phyloP scores from a whole-genome alignment of 768 basidiomycete species.

The Russula emetica region DNA sequence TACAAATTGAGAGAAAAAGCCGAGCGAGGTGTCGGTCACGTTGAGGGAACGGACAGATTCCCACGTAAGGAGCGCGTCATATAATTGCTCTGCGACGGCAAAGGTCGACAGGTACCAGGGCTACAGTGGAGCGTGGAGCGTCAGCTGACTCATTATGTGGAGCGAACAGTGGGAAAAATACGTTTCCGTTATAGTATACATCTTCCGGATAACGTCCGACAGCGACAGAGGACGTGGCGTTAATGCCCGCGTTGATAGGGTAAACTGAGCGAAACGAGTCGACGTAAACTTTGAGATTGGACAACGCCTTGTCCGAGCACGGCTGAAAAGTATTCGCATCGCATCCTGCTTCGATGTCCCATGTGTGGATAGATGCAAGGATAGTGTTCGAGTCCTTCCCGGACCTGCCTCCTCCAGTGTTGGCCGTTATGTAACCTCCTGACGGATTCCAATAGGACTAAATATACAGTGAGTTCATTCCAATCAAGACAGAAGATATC shows the following conservation, averaged over 20 bases:
- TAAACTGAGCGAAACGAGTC: slow-evolving; percentile 72
- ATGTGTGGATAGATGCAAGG: slow-evolving; percentile 73
- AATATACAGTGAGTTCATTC: neutral
- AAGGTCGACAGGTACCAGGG: slow-evolving; percentile 74
- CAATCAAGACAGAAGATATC: neutral
- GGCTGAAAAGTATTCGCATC: slow-evolving; percentile 76
- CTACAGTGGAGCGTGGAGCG: slow-evolving; percentile 37
- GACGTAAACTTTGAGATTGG: slow-evolving; percentile 65
- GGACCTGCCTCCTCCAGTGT: slow-evolving; percentile 68
- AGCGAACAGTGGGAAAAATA: slow-evolving; percentile 29
- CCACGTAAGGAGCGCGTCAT: slow-evolving; percentile 69
- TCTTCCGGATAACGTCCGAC: slow-evolving; percentile 81
- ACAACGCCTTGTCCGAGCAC: slow-evolving; percentile 74
- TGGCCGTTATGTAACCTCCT: slow-evolving; percentile 62
- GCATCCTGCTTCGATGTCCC: slow-evolving; percentile 67
- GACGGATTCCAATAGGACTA: slow-evolving; percentile 74
- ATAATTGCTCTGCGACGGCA: slow-evolving; percentile 76
- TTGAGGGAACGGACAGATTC: slow-evolving; percentile 45
- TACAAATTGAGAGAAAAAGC: slow-evolving; percentile 65
- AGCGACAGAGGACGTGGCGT: slow-evolving; percentile 53
- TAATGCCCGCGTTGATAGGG: slow-evolving; percentile 55
- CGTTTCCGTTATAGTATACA: slow-evolving; percentile 65
- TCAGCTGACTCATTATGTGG: slow-evolving; percentile 1
- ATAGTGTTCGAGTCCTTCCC: slow-evolving; percentile 48
- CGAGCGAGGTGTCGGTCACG: slow-evolving; percentile 58